phyloP scores from a whole-genome alignment of 1,284 basidiomycete species.

The Boletellus deceptivus region DNA sequence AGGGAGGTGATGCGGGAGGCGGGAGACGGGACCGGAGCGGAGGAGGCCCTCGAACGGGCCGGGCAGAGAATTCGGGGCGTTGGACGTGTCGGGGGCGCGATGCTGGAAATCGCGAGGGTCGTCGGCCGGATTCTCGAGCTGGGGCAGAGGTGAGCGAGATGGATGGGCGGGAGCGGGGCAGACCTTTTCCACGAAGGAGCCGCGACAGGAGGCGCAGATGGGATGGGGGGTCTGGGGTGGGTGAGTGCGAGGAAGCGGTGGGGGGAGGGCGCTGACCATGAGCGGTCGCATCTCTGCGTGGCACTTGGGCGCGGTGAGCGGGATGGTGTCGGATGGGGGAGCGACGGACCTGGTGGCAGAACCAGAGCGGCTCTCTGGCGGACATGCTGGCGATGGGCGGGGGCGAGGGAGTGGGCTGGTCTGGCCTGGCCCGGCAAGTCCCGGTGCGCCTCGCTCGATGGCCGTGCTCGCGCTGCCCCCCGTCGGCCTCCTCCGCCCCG shows the following conservation, averaged over 20 bases:
- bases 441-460: background rate
- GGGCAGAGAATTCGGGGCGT: conserved; percentile 35
- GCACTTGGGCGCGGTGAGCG: conserved; percentile 47
- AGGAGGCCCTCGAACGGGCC: conserved; percentile 46
- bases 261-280: conserved; percentile 51
- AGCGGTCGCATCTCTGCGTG: conserved; percentile 75
- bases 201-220: conserved; percentile 67
- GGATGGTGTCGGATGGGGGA: background rate
- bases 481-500: conserved; percentile 16
- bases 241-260: background rate
- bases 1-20: background rate
- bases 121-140: conserved; percentile 72
- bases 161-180: background rate
- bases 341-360: conserved; percentile 65
- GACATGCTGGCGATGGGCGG: conserved; percentile 47
- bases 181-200: conserved; percentile 76
- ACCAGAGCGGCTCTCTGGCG: conserved; percentile 71
- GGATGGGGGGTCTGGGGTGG: conserved; percentile 64
- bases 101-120: conserved; percentile 66
- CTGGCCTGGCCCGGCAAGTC: background rate
- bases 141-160: conserved; percentile 2
- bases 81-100: conserved; percentile 27
- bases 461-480: background rate
- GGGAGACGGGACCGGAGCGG: conserved; percentile 5
- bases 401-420: background rate